Conservation (phyloP, 306 rosid genomes). For the Glycine soja region DNA sequence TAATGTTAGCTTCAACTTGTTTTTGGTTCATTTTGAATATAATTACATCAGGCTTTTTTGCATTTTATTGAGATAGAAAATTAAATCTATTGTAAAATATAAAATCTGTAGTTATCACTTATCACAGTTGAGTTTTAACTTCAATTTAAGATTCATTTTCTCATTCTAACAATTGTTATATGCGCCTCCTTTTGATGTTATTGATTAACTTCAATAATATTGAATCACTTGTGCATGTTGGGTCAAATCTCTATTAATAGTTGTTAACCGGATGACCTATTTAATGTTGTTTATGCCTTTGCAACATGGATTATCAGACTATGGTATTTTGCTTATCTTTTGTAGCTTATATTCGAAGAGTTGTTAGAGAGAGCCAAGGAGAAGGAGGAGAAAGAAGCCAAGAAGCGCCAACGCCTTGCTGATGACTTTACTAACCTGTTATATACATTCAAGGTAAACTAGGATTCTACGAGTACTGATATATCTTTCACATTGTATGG, state of each 20-base stretch:
- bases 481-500: conserved; percentile 38
- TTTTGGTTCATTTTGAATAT: conserved; percentile 34
- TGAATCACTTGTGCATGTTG: conserved; percentile 26
- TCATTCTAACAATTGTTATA: conserved; percentile 15
- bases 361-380: conserved; percentile 86
- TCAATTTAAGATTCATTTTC: conserved; percentile 18
- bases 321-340: conserved; percentile 41
- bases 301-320: conserved; percentile 39
- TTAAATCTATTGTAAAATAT: conserved; percentile 30
- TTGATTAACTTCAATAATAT: conserved; percentile 34
- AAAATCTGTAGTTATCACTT: not conserved
- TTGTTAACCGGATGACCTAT: conserved; percentile 11
- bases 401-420: conserved; percentile 93
- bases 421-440: conserved; percentile 84
- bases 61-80: conserved; percentile 14
- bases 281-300: conserved; percentile 17
- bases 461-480: conserved; percentile 32
- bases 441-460: conserved; percentile 72
- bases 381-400: conserved; percentile 98
- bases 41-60: conserved; percentile 1
- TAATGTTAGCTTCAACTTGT: conserved; percentile 4
- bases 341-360: conserved; percentile 87
- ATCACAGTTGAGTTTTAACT: not conserved
- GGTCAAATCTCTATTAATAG: conserved; percentile 24
- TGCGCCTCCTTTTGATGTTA: not conserved